Conservation (phyloP, 1,284 basidiomycete species). For the Cryptococcus neoformans region DNA sequence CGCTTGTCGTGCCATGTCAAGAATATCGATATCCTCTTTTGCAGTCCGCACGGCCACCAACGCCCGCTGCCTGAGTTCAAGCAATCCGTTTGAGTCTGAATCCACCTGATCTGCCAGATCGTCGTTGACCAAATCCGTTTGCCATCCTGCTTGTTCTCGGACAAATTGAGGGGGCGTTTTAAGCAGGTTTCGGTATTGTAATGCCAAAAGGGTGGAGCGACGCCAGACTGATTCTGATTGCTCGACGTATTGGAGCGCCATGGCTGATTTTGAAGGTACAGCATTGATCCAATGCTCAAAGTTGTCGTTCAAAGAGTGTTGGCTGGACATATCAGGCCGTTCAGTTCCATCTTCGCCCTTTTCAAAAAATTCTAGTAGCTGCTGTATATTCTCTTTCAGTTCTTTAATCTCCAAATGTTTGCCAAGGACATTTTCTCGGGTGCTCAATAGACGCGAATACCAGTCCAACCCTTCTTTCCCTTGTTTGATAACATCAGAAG, state of each 20-base stretch:
- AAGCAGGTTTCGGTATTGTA: conserved; percentile 1
- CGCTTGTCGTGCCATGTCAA: background rate
- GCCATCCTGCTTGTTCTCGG: background rate
- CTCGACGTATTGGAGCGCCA: background rate
- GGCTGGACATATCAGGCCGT: conserved; percentile 11
- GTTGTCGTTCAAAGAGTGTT: conserved; percentile 1
- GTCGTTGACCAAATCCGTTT: background rate
- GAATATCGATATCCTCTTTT: background rate
- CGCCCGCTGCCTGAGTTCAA: background rate
- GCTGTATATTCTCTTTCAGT: conserved; percentile 2
- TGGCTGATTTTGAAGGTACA: conserved; percentile 6
- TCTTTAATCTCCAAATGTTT: conserved; percentile 8
- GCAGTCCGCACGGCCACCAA: background rate
- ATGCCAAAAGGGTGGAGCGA: background rate
- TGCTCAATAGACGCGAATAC: conserved; percentile 20
- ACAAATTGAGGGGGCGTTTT: conserved; percentile 1
- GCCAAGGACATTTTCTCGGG: conserved; percentile 8
- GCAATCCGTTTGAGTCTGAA: background rate
- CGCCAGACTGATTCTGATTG: background rate
- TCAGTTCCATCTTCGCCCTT: background rate
- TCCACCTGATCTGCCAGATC: conserved; percentile 1
- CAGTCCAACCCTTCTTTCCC: conserved; percentile 20
- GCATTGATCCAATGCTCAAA: conserved; percentile 10
- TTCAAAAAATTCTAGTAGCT: conserved; percentile 1
- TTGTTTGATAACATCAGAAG: conserved; percentile 9